Base-by-base conservation (phyloP, 805 yeast genomes). In the Myxozyma melibiosi region DNA sequence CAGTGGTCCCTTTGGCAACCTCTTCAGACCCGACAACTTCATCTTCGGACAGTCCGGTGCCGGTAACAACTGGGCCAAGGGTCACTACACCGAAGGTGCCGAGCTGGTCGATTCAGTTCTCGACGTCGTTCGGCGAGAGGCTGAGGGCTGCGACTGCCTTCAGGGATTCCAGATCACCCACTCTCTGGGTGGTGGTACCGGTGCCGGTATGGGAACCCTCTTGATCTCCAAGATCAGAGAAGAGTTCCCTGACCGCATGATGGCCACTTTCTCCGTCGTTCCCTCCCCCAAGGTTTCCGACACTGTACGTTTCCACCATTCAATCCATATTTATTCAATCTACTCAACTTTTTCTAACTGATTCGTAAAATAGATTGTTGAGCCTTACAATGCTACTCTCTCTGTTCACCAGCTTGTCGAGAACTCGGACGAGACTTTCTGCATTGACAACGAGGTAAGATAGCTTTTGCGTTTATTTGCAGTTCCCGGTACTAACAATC, bases 1-100 rank as follows among this genome's bases (percentile, higher is more conserved):
- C 70, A 77, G 87, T 47, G 88, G 96, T 3, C 74, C 79, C 14
- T 83, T 85, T 65, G 96, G 97, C 66, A 82, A 85, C 70, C 76
- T 90, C 64, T 90, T 90, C 75, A 85, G 96, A 76, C 97, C 97
- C 31, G 97, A 90, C 71, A 90, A 91, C 76, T 82, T 84, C 68
- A 87, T 90, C 64, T 85, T 84, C 67, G 97, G 97, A 47, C 94
- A 89, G 74, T 84, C 92, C 42, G 89, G 96, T 27, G 97, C 97
- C 2, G 97, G 97, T 66, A 90, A 90, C 72, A 95, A 88, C 66
- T 90, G 97, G 97, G 97, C 97, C 59, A 91, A 90, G 73, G 97
- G 97, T 71, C 95, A 86, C 76, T 90, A 90, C 78, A 90, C 97
- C 41, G 97, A 90, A 74, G 97, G 97, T 67, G 96, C 96, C 2